These are phyloP conservation scores for Hypomyces rosellus DNA, from an alignment of 2,329 filamentous ascomycete genomes.

Conservation along the genomic window DNA sequence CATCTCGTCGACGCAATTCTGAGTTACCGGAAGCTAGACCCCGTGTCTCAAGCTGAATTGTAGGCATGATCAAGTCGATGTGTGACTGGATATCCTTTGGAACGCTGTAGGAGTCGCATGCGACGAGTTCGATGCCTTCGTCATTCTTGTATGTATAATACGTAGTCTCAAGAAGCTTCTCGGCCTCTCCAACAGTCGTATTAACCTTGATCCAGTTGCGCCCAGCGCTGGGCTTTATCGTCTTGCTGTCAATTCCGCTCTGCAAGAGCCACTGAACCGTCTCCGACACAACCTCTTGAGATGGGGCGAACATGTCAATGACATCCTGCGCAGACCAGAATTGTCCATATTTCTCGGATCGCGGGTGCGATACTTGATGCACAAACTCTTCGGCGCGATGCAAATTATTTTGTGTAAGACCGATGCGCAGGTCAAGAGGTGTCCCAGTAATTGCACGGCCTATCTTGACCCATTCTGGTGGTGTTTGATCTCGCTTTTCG, in stretches of 20 bases:
- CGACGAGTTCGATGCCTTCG: constrained; percentile 28
- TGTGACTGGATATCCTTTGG: constrained; percentile 29
- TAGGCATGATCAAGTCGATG: constrained; percentile 34
- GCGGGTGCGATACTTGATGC: constrained; percentile 25
- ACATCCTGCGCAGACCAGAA: constrained; percentile 38
- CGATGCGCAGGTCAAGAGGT: constrained; percentile 14
- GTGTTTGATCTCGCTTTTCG: constrained; percentile 13
- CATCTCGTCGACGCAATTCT: background rate
- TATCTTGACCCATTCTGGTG: constrained; percentile 14
- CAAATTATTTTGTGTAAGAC: constrained; percentile 15
- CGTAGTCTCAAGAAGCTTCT: constrained; percentile 43
- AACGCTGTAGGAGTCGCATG: constrained; percentile 30
- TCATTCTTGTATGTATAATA: constrained; percentile 29
- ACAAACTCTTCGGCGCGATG: constrained; percentile 15
- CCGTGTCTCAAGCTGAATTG: constrained; percentile 27
- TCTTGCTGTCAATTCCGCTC: constrained; percentile 37
- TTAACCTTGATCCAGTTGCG: constrained; percentile 49
- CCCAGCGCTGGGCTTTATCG: constrained; percentile 3
- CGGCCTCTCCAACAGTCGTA: constrained; percentile 44
- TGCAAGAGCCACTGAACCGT: constrained; percentile 45
- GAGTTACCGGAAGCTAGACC: background rate
- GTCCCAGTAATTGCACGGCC: constrained; percentile 9
- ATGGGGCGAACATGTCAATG: constrained; percentile 33
- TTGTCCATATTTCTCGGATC: constrained; percentile 36
- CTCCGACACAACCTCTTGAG: constrained; percentile 37